Evolutionary conservation across 148 eudicot species (phyloP), one percentile per base, ranked within the genome.

Genomic region (Oxyria digyna): DNA sequence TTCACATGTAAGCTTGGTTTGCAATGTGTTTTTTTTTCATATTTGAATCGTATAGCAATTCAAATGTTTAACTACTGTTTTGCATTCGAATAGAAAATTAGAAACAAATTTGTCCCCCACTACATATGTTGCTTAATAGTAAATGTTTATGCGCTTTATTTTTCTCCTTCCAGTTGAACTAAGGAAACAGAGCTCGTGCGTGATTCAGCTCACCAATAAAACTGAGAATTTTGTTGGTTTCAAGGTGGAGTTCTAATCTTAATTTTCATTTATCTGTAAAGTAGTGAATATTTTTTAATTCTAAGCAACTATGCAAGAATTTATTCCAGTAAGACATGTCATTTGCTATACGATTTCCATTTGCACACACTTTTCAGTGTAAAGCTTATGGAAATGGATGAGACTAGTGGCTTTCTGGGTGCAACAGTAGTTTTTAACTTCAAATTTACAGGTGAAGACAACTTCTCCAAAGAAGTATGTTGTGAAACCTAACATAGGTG

Each of bases 381-480:
- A n/a, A n/a, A 2, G 38, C 38, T 35, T 2, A 35, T 35, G 38
- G 6, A 35, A 35, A 35, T 35, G 38, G 38, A 35, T 35, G 38
- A 35, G 38, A 59, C 24, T 66, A 66, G 1, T 65, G 26, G 24
- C 15, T 37, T 66, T 41, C 45, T 66, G 11, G 29, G 37, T 45
- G 65, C 38, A 29, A 12, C 38, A 31, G 7, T 55, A 13, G 38
- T 59, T 27, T 50, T 59, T 59, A 59, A 59, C 65, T 15, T 57
- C 9, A 59, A 20, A 13, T 33, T 76, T 69, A 73, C 94, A 91
- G 97, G 86, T 91, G 46, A 91, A 93, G 76, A 93, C 98, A 50
- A 93, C 98, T 62, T 89, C 89, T 48, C 98, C 95, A 3, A 93
- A 89, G 81, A 93, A 89, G 72, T 93, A 93, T 67, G 87, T 89